Evolutionary conservation across 768 basidiomycete genomes (phyloP).

Genomic region (Hemileccinum impolitum): DNA sequence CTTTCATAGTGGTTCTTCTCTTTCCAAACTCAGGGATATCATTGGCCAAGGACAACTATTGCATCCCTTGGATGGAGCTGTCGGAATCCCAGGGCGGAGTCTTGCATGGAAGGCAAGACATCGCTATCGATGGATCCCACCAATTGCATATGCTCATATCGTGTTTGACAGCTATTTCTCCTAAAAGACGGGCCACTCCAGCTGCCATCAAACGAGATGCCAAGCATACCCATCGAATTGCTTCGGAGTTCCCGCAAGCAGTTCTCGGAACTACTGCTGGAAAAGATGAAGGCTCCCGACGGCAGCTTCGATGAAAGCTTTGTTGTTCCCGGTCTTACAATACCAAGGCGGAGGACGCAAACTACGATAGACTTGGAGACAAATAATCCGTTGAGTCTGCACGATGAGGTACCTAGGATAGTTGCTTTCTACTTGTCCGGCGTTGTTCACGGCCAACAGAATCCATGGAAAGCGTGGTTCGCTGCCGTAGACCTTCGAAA

Average conservation of each 20-base stretch:
- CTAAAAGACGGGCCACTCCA: conserved; percentile 63
- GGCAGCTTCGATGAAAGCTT: conserved; percentile 76
- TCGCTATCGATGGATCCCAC: conserved; percentile 7
- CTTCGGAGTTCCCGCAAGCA: conserved; percentile 49
- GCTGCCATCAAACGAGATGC: conserved; percentile 38
- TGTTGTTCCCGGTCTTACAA: conserved; percentile 47
- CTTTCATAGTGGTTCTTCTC: conserved; percentile 50
- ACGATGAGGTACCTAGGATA: conserved; percentile 54
- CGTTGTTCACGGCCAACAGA: conserved; percentile 42
- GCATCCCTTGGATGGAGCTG: conserved; percentile 35
- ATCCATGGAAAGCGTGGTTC: conserved; percentile 97
- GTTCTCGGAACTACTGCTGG: conserved; percentile 56
- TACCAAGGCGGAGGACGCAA: conserved; percentile 30
- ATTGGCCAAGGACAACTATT: conserved; percentile 61
- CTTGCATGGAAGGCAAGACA: conserved; percentile 73
- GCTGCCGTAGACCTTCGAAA: conserved; percentile 82
- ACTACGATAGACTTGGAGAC: conserved; percentile 50
- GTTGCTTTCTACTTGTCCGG: not conserved
- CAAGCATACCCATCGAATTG: conserved; percentile 36
- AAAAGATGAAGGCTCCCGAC: conserved; percentile 82
- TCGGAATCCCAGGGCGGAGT: conserved; percentile 69
- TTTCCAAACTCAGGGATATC: conserved; percentile 66
- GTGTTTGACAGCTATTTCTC: conserved; percentile 58
- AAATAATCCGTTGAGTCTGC: conserved; percentile 80
- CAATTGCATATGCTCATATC: conserved; percentile 20